Evolutionary conservation across 768 basidiomycete genomes (phyloP), one percentile per base, ranked within the genome.

Genomic region (Zangia roseola): DNA sequence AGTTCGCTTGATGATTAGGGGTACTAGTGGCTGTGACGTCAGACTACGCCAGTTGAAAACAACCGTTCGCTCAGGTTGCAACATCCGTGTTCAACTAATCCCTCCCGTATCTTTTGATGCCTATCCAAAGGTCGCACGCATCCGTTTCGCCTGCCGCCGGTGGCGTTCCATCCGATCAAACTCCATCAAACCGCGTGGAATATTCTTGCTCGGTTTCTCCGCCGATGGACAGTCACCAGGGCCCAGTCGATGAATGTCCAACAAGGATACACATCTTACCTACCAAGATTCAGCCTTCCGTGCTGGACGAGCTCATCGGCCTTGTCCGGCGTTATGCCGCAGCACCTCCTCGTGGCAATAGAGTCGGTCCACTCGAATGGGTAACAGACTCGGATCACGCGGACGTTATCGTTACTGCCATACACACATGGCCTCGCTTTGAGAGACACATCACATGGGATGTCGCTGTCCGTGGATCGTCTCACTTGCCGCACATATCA

Each of bases 391-490:
- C 69, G 4, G 64, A 73, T 14, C 74, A 79, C 10, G 83, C 86
- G 5, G 79, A 90, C 43, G 70, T 90, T 28, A 68, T 91, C 33
- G 60, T 92, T 47, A 88, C 89, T 6, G 76, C 71, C 16, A 72
- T 90, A 23, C 74, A 64, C 28, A 90, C 88, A 81, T 74, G 74
- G 55, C 77, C 77, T 51, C 77, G 90, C 2, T 69, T 91, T 1
- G 83, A 88, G 65, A 73, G 88, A 41, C 88, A 91, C 64, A 44
- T 91, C 13, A 58, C 74, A 25, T 85, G 84, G 84, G 67, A 73
- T 2, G 56, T 82, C 28, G 83, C 86, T 23, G 88, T 89, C 61
- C 62, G 84, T 72, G 39, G 28, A 16, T 42, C 8, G 13, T 37
- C 17, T 42, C n/a, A 21, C 20, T 38, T 24, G 16, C 34, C 33